Evolutionary conservation across 2,329 filamentous ascomycete genomes (phyloP).

Genomic region (Nectriaceae sp.): DNA sequence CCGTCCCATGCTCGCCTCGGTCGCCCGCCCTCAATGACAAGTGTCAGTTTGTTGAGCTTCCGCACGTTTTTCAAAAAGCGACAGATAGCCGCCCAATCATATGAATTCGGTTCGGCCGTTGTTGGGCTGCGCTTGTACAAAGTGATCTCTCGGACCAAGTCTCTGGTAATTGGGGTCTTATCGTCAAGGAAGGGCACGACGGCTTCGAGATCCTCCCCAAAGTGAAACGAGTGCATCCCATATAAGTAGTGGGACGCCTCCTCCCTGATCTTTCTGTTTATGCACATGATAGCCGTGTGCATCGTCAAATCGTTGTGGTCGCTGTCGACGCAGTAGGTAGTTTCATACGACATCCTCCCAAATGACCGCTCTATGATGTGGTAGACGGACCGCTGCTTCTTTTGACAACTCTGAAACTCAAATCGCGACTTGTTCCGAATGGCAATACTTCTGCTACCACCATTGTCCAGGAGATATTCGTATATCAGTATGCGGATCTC

Average conservation of each 20-base stretch:
- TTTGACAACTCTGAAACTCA: constrained; percentile 21
- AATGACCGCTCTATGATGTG: constrained; percentile 43
- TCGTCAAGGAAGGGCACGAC: constrained; percentile 61
- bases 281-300: constrained; percentile 48
- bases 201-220: constrained; percentile 61
- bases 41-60: constrained; percentile 44
- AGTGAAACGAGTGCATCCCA: constrained; percentile 57
- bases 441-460: constrained; percentile 37
- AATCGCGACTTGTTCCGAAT: constrained; percentile 41
- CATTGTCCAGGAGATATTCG: constrained; percentile 44
- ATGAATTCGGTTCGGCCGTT: constrained; percentile 36
- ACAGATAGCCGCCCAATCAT: constrained; percentile 58
- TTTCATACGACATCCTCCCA: constrained; percentile 45
- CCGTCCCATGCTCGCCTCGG: constrained; percentile 51
- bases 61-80: constrained; percentile 44
- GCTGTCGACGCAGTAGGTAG: constrained; percentile 50
- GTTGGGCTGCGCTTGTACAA: constrained; percentile 57
- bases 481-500: constrained; percentile 49
- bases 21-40: constrained; percentile 60
- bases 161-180: constrained; percentile 50
- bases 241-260: constrained; percentile 61
- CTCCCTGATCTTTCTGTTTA: constrained; percentile 50
- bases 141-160: constrained; percentile 50
- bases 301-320: constrained; percentile 28
- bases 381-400: constrained; percentile 38